phyloP scores from a whole-genome alignment of 2,329 filamentous ascomycete genomes.

The Trichothecium roseum region DNA sequence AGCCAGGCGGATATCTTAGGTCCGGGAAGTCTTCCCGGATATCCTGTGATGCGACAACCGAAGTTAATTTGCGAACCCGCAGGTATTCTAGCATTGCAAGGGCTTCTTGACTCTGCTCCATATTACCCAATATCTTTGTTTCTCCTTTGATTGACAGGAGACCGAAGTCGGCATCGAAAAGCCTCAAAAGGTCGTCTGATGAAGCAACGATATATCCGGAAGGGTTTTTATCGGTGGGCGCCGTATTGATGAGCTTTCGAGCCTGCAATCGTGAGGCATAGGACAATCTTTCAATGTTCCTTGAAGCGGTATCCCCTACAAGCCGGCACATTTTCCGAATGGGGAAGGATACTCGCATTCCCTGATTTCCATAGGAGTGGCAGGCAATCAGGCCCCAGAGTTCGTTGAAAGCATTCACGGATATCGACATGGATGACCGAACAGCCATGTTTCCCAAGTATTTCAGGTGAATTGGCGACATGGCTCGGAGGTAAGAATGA shows the following conservation, averaged over 20 bases:
- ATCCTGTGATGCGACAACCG: conserved; percentile 70
- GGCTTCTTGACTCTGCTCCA: conserved; percentile 71
- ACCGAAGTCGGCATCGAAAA: conserved; percentile 84
- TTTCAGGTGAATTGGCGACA: conserved; percentile 84
- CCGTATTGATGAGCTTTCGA: conserved; percentile 78
- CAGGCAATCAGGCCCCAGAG: conserved; percentile 85
- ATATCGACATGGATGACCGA: conserved; percentile 90
- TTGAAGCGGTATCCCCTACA: conserved; percentile 73
- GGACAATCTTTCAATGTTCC: conserved; percentile 79
- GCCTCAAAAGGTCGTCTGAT: conserved; percentile 70
- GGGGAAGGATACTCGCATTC: conserved; percentile 87
- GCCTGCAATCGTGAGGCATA: conserved; percentile 79
- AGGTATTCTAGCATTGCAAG: conserved; percentile 79
- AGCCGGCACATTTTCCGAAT: conserved; percentile 87
- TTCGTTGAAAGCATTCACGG: conserved; percentile 75
- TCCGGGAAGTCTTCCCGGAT: conserved; percentile 71
- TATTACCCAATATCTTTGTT: conserved; percentile 70
- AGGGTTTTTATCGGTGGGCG: conserved; percentile 69
- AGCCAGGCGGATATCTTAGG: conserved; percentile 67
- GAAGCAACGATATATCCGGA: conserved; percentile 86
- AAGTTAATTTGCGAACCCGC: conserved; percentile 61
- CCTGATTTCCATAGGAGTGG: conserved; percentile 65
- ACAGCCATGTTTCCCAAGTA: conserved; percentile 85
- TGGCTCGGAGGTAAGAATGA: conserved; percentile 74
- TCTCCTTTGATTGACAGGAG: conserved; percentile 78